phyloP scores from a whole-genome alignment of 495 filamentous ascomycete genomes.

The Aspergillus conjunctus region DNA sequence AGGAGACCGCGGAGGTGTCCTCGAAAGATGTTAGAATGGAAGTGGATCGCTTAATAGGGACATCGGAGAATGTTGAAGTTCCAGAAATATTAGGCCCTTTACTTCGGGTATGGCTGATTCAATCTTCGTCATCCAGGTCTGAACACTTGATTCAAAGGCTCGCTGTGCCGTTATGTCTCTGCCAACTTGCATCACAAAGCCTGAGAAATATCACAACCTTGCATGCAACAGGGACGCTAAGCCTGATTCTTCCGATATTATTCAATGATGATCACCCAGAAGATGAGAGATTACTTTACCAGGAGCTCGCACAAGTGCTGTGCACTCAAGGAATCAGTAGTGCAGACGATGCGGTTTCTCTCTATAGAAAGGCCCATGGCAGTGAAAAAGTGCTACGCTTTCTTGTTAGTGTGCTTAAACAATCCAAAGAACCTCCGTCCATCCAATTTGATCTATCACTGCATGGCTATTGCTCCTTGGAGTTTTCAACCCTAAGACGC shows the following conservation, averaged over 20 bases:
- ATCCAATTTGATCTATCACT: slow-evolving; percentile 93
- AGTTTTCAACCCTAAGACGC: slow-evolving; percentile 78
- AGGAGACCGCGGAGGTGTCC: slow-evolving; percentile 17
- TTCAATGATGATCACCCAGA: slow-evolving; percentile 54
- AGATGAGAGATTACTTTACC: slow-evolving; percentile 58
- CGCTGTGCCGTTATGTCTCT: slow-evolving; percentile 45
- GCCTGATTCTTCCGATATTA: slow-evolving; percentile 66
- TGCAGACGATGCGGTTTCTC: slow-evolving; percentile 75
- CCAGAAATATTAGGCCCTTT: slow-evolving; percentile 44
- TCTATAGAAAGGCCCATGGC: slow-evolving; percentile 67
- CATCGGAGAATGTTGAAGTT: slow-evolving; percentile 46
- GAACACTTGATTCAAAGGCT: slow-evolving; percentile 34
- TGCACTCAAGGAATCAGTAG: slow-evolving; percentile 64
- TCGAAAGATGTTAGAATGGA: slow-evolving; percentile 31
- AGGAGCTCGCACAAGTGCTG: slow-evolving; percentile 46
- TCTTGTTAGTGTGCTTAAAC: slow-evolving; percentile 69
- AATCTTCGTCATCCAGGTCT: slow-evolving; percentile 30
- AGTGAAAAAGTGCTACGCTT: slow-evolving; percentile 68
- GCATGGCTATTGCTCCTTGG: slow-evolving; percentile 84
- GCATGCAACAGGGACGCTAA: slow-evolving; percentile 76
- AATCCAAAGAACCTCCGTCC: slow-evolving; percentile 73
- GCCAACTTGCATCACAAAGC: slow-evolving; percentile 56
- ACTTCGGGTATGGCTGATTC: slow-evolving; percentile 44
- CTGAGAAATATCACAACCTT: slow-evolving; percentile 74
- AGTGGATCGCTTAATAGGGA: slow-evolving; percentile 40